Evolutionary conservation across 2,329 filamentous ascomycete species (phyloP), one percentile per base, ranked within the genome.

Genomic region (Blumeria graminis): DNA sequence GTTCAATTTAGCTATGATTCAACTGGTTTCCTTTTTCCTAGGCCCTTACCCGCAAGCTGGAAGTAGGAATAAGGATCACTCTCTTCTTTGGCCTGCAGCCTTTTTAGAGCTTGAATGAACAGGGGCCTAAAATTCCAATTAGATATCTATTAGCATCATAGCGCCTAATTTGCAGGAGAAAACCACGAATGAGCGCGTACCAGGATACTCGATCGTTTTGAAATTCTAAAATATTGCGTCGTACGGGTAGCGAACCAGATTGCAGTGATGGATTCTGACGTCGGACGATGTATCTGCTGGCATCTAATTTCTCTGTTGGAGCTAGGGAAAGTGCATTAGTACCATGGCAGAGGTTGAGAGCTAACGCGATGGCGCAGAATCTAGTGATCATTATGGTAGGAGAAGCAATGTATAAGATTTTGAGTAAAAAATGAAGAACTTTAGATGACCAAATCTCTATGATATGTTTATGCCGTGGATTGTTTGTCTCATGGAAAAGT

Each of bases 91-190:
- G 51, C 45, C 46, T 62, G 59, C 33, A 61, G 36, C 9, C 53
- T 55, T n/a, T 54, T 56, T 16, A 60, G 57, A 45, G 59, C 59
- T 59, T 63, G 61, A 48, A 64, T 61, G 56, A 61, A 64, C 14
- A 64, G 58, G 32, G 59, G 60, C 58, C 62, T 64, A 56, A n/a
- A 56, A 1, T 51, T 60, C 13, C 22, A 28, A 28, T 28, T 28
- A 28, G 22, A 28, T 60, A 48, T 34, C 57, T n/a, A 28, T 16
- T 53, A 8, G 16, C 34, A 28, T 16, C 14, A 51, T n/a, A 33
- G 34, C 7, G 22, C 48, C 22, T 8, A 8, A 51, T 3, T 51
- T 33, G 22, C 3, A 28, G 8, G 22, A 28, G 22, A 28, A 28
- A 28, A 28, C 22, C 22, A 28, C 22, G 22, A 18, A 32, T 43